These are phyloP conservation scores for Xylariaceae sp. DNA, from an alignment of 2,329 filamentous ascomycete genomes.

Conservation along the genomic window DNA sequence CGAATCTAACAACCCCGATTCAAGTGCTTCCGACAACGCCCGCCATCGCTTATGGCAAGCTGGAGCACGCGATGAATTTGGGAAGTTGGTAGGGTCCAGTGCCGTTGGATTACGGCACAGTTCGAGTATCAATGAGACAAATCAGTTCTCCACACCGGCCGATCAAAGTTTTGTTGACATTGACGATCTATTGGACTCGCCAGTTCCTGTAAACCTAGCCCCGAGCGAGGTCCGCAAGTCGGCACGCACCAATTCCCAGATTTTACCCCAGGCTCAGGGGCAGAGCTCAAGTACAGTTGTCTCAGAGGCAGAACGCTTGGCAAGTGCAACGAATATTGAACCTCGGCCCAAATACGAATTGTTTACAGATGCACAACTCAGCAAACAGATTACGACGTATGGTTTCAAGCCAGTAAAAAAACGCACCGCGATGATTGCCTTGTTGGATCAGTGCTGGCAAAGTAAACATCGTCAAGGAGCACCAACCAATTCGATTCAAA, in stretches of 20 bases:
- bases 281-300: background rate
- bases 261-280: slow-evolving; percentile 17
- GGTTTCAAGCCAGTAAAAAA: slow-evolving; percentile 69
- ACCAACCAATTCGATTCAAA: slow-evolving; percentile 7
- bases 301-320: background rate
- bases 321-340: background rate
- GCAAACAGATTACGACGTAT: slow-evolving; percentile 56
- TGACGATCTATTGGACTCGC: slow-evolving; percentile 27
- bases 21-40: slow-evolving; percentile 37
- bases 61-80: slow-evolving; percentile 60
- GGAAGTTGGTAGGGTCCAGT: slow-evolving; percentile 58
- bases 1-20: slow-evolving; percentile 46
- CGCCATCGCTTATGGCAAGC: slow-evolving; percentile 60
- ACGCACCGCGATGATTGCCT: slow-evolving; percentile 62
- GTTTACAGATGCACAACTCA: slow-evolving; percentile 58
- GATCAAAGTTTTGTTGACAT: slow-evolving; percentile 29
- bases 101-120: slow-evolving; percentile 49
- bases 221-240: background rate
- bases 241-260: slow-evolving; percentile 14
- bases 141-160: background rate
- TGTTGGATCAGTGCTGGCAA: slow-evolving; percentile 67
- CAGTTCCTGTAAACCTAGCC: slow-evolving; percentile 10
- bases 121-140: background rate
- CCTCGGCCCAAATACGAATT: slow-evolving; percentile 52
- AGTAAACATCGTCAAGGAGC: slow-evolving; percentile 44